These are phyloP conservation scores for Cryptococcus sp. DNA, from an alignment of 1,284 basidiomycete species.

Conservation along the genomic window DNA sequence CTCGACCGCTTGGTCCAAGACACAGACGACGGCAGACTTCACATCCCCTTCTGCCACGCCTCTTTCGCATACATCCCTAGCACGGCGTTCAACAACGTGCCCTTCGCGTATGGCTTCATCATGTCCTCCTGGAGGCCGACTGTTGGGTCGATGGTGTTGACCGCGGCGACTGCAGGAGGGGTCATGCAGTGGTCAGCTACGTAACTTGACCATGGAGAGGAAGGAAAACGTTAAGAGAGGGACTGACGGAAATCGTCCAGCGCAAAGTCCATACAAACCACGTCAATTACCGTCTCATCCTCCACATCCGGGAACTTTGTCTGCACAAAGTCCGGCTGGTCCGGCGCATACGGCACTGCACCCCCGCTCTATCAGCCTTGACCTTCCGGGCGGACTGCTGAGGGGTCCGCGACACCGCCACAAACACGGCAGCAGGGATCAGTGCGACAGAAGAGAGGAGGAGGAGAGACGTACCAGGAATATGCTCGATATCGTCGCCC, in stretches of 20 bases:
- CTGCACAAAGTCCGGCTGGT: conserved; percentile 35
- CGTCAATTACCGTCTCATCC: conserved; percentile 40
- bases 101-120: conserved; percentile 43
- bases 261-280: conserved; percentile 48
- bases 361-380: background rate
- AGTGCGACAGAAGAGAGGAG: background rate
- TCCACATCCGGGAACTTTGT: conserved; percentile 38
- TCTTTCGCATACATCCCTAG: conserved; percentile 43
- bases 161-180: conserved; percentile 33
- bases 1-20: no score
- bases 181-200: background rate
- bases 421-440: no score
- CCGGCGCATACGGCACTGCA: background rate
- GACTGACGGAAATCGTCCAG: conserved; percentile 38
- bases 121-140: conserved; percentile 24
- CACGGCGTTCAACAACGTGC: conserved; percentile 37
- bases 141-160: conserved; percentile 36
- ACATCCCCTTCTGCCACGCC: conserved; percentile 9
- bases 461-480: conserved; percentile 28
- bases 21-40: no score
- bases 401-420: no score
- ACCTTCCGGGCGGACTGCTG: no score
- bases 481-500: conserved; percentile 49
- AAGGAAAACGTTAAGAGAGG: background rate
- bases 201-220: background rate